Conservation (phyloP, 2,329 filamentous ascomycete genomes). For the Botrytis cinerea region DNA sequence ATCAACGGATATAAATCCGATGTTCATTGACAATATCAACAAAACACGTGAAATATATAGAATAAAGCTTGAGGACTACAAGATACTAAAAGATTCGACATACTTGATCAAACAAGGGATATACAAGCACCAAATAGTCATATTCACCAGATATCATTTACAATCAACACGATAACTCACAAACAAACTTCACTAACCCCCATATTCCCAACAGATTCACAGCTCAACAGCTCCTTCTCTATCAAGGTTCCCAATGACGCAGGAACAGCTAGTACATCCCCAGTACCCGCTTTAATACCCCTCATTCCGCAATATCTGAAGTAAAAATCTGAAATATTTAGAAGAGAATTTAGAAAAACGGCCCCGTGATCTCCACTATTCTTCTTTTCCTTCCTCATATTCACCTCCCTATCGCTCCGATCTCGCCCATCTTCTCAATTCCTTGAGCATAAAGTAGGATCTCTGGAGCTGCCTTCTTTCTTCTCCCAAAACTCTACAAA, state of each 20-base stretch:
- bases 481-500: not conserved
- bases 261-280: not conserved
- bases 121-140: not conserved
- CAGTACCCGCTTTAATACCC: conserved; percentile 12
- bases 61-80: not conserved
- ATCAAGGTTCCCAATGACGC: not conserved
- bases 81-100: not conserved
- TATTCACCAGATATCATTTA: not conserved
- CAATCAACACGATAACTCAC: not conserved
- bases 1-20: not conserved
- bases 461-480: not conserved
- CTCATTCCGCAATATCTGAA: not conserved
- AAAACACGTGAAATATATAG: not conserved
- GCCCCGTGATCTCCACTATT: not conserved
- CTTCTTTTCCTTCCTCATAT: not conserved
- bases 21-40: not conserved
- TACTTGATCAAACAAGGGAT: not conserved
- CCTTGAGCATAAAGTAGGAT: not conserved
- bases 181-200: not conserved
- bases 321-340: not conserved
- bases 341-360: not conserved
- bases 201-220: not conserved
- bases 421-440: not conserved
- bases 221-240: conserved; percentile 11
- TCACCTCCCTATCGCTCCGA: conserved; percentile 3